Evolutionary conservation across 2,329 filamentous ascomycete species (phyloP), one percentile per base, ranked within the genome.

Genomic region (Boeremia lycopersici): DNA sequence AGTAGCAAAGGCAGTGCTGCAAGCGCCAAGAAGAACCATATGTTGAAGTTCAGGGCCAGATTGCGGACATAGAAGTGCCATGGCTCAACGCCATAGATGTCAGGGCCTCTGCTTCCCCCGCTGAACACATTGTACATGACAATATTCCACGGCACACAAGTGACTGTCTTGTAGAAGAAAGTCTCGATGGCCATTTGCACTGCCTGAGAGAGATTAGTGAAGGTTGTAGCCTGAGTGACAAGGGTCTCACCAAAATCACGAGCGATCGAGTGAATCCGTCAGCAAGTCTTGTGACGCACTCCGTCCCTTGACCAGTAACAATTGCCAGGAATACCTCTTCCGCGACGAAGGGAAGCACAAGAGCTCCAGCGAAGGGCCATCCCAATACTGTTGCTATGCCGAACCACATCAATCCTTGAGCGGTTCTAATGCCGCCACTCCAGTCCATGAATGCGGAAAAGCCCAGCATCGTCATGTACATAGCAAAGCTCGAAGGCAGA

Each of bases 41-140:
- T 76, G 71, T 98, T 96, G 81, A 98, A 99, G 78, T 99, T 99
- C 54, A 99, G 82, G 13, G 89, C 78, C 38, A 99, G 79, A 67
- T 99, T 99, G 65, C 90, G 89, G 65, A 96, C 82, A 76, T 99
- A 99, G 73, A 97, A 99, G 48, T 93, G 89, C 95, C 93, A 98
- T 1, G 93, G 91, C 76, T 99, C 95, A 0, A 91, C 96, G 39
- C 95, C 95, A 68, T 97, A 99, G 31, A 99, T 89, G 50, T 96
- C 85, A 0, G 95, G 95, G 0, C 93, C 95, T 70, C 81, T 83
- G 29, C 87, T 90, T 0, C 85, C 84, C 6, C 86, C 86, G 7
- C 90, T 89, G 71, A 99, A 93, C 38, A 99, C 86, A 72, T 99
- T 99, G 82, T 99, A 99, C 61, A 89, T 85, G 68, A 99, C 87